Evolutionary conservation across 2,329 filamentous ascomycete species (phyloP), one percentile per base, ranked within the genome.

Genomic region (Colletotrichum sojae): DNA sequence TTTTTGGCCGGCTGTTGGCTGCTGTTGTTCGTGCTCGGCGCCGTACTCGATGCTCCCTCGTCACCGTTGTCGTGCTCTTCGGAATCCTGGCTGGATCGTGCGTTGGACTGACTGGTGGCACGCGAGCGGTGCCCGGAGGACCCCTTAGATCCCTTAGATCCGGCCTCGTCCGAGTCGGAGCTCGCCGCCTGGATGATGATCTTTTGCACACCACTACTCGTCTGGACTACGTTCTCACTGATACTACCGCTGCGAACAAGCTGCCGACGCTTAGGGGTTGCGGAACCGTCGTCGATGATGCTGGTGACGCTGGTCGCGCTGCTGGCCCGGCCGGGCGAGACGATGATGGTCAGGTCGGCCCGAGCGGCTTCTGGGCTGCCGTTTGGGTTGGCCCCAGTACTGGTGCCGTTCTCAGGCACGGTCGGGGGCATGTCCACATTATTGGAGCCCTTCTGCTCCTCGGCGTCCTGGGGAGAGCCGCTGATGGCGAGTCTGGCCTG

Each of bases 1-100:
- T 79, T 79, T 73, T 79, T 81, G 36, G 74, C 74, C 55, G 75
- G 18, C 31, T 63, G 62, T 36, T 59, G 70, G 13, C 59, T 60
- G 6, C 27, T n/a, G 27, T 45, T 63, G 31, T 51, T 70, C 46
- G 58, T 68, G 43, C 63, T 67, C 10, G 58, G 64, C 5, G 60
- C 69, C 15, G 57, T 63, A 46, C 61, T 70, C 2, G 69, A 70
- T 6, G 64, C 59, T 20, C 54, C 55, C 31, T 36, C 31, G 16
- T 56, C 63, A 15, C 63, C 58, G 22, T 71, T 63, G 15, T 69
- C 63, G 13, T 72, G 56, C 12, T 56, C 67, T 22, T 71, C 66
- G 10, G 56, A 52, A 45, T 67, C 54, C 16, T 53, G 67, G 8
- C 64, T 48, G 12, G 52, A 51, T 36, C 52, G 39, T 9, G 57